Conservation (phyloP, 2,329 filamentous ascomycete genomes). For the Leptoxyphium fumago region DNA sequence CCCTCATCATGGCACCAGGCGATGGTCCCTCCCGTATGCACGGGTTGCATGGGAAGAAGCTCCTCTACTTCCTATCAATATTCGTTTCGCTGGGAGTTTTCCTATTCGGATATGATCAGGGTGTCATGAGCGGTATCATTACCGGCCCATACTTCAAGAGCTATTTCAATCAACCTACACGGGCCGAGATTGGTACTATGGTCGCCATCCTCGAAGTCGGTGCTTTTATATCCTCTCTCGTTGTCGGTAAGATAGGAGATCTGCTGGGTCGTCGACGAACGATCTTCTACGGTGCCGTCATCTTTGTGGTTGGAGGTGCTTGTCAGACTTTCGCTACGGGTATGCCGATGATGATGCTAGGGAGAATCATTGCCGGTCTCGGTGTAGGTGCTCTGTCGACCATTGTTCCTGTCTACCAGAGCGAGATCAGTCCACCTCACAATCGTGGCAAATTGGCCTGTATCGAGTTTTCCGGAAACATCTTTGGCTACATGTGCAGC, state of each 20-base stretch:
- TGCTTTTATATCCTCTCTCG: slow-evolving; percentile 75
- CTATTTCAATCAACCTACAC: slow-evolving; percentile 81
- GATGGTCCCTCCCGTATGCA: slow-evolving; percentile 58
- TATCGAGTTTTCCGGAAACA: slow-evolving; percentile 96
- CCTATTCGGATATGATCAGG: slow-evolving; percentile 79
- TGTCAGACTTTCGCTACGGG: slow-evolving; percentile 68
- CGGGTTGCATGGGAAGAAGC: slow-evolving; percentile 87
- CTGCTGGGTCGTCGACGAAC: slow-evolving; percentile 78
- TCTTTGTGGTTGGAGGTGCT: slow-evolving; percentile 74
- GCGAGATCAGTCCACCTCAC: slow-evolving; percentile 67
- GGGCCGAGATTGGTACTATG: slow-evolving; percentile 86
- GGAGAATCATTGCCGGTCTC: slow-evolving; percentile 35
- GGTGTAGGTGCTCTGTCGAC: slow-evolving; percentile 36
- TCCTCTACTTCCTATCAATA: slow-evolving; percentile 52
- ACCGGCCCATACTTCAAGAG: slow-evolving; percentile 79
- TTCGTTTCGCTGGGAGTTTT: slow-evolving; percentile 54
- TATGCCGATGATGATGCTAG: slow-evolving; percentile 70
- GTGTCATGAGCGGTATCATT: slow-evolving; percentile 59
- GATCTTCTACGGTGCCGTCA: slow-evolving; percentile 81
- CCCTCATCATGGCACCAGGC: slow-evolving; percentile 70
- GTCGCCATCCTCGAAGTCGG: slow-evolving; percentile 93
- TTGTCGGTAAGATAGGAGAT: slow-evolving; percentile 80
- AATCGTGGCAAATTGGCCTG: slow-evolving; percentile 91
- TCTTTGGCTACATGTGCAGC: slow-evolving; percentile 86
- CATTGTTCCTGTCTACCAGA: slow-evolving; percentile 40